These are phyloP conservation scores for Solanum sejunctum DNA, from an alignment of 257 asterid genomes.

Conservation along the genomic window DNA sequence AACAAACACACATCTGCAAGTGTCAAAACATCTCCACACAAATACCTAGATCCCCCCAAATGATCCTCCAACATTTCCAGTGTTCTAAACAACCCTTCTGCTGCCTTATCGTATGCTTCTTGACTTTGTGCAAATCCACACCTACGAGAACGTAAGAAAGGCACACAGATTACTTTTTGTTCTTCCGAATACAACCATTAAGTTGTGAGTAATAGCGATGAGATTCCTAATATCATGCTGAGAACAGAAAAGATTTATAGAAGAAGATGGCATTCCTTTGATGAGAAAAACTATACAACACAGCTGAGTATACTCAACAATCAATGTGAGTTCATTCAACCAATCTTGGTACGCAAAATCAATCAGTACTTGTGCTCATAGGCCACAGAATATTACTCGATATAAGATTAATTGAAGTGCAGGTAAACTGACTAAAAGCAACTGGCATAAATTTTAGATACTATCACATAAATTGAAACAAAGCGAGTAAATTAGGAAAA, in stretches of 20 bases:
- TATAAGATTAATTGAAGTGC: not conserved
- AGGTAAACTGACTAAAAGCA: not conserved
- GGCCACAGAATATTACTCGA: not conserved
- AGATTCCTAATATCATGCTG: not conserved
- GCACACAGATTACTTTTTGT: not conserved
- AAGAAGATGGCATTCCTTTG: not conserved
- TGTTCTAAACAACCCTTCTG: slow-evolving; percentile 43
- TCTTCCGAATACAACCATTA: not conserved
- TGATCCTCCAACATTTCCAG: slow-evolving; percentile 66
- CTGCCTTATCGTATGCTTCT: slow-evolving; percentile 68
- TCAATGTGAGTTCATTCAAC: not conserved
- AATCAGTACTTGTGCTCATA: not conserved
- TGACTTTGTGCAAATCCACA: slow-evolving; percentile 98
- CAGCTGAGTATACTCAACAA: not conserved
- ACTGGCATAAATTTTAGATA: not conserved
- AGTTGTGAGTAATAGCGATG: not conserved
- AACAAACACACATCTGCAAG: slow-evolving; percentile 90
- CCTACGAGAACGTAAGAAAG: slow-evolving; percentile 19
- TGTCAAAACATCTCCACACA: slow-evolving; percentile 70
- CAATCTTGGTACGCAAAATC: not conserved
- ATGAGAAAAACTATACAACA: not conserved
- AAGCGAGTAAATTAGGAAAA: not conserved
- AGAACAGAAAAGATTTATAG: not conserved
- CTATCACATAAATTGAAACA: not conserved
- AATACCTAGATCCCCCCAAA: slow-evolving; percentile 40